Base-by-base conservation (phyloP, 768 basidiomycete genomes). In the Gymnopilus dilepis region DNA sequence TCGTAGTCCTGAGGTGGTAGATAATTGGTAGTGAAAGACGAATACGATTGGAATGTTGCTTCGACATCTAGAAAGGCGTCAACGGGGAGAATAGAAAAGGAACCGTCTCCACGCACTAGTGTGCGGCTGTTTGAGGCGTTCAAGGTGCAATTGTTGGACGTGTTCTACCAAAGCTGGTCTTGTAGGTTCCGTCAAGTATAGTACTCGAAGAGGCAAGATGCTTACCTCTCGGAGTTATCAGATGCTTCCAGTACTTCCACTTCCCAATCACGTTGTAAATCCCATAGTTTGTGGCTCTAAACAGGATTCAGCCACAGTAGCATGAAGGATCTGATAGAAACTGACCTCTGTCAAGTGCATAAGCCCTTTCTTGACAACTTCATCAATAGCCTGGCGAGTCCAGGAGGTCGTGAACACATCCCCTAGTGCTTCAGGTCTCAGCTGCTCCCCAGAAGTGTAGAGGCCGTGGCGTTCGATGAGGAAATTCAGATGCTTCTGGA, bases 41-140 rank as follows among this genome's bases (percentile, higher is more conserved):
- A 97, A 72, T 97, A 99, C 2, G 85, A 81, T 67, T 93, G 88
- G 58, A 89, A 88, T 0, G 95, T 96, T 13, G 91, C 85, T 40
- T 94, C 92, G 58, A 88, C 82, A 60, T 86, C 94, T 95, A n/a
- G 43, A 42, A 24, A 30, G 33, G 24, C 19, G 51, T 54, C n/a
- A 65, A 33, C 28, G 21, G n/a, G n/a, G 38, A 24, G n/a, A 19
- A 26, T 22, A 28, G 22, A 34, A 24, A 45, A 12, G 37, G 2
- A 43, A 17, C 30, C 15, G 9, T 57, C 41, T 21, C 40, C 6
- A 57, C 67, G 48, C 67, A 93, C 92, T 87, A 42, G 88, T 80
- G 68, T 97, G 94, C 19, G 91, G 90, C 67, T 91, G 87, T 45
- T 81, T 77, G 9, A 97, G 84, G 8, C 94, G 89, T 21, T 77